These are phyloP conservation scores for Cryphonectria naterciae DNA, from an alignment of 2,329 filamentous ascomycete genomes.

Conservation along the genomic window DNA sequence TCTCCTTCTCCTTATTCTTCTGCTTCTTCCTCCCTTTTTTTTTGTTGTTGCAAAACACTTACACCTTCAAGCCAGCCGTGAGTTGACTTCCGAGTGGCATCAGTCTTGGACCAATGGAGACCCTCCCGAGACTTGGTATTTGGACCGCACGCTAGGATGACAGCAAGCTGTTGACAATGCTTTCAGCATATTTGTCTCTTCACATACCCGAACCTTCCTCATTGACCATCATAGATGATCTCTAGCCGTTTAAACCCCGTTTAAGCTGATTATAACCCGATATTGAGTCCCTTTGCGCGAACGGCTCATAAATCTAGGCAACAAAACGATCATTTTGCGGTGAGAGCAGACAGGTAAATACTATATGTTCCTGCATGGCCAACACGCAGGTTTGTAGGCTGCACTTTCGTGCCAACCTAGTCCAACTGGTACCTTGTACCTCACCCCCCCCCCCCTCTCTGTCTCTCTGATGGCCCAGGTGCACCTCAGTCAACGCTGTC, in stretches of 20 bases:
- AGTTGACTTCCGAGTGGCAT: conserved; percentile 4
- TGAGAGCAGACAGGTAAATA: background rate
- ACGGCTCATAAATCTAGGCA: background rate
- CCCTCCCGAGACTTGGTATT: background rate
- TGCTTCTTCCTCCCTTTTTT: no score
- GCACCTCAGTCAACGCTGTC: conserved; percentile 2
- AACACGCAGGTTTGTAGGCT: background rate
- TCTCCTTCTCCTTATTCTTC: no score
- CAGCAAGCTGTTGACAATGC: background rate
- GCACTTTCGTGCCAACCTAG: background rate
- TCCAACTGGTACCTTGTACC: background rate
- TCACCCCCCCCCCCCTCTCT: no score
- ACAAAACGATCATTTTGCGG: background rate
- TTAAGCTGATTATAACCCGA: background rate
- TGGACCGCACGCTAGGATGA: background rate
- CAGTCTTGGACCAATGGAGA: background rate
- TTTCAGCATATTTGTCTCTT: background rate
- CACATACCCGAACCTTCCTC: background rate
- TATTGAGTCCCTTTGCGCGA: background rate
- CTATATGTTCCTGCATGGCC: background rate
- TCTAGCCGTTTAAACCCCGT: background rate
- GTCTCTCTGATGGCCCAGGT: background rate
- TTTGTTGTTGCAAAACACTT: no score
- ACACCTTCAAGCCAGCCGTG: background rate
- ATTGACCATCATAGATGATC: background rate